Evolutionary conservation across 1,284 basidiomycete species (phyloP).

Genomic region (Grifola frondosa): DNA sequence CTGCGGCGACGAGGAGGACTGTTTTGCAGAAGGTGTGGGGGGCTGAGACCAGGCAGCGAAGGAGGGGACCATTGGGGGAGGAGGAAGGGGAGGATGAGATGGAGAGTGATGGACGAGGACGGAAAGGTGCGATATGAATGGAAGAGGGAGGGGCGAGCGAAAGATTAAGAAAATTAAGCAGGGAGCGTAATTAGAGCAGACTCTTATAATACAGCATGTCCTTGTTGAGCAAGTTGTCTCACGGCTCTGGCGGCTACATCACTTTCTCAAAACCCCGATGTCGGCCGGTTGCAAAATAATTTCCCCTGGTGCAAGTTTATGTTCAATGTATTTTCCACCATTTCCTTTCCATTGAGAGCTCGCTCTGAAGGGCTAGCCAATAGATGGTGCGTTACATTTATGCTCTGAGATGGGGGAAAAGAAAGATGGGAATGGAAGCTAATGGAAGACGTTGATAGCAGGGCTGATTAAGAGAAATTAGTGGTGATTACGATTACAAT

Average conservation of each 20-base stretch:
- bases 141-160: constrained; percentile 25
- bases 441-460: too few relatives aligned
- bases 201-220: constrained; percentile 32
- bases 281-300: constrained; percentile 27
- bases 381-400: too few relatives aligned
- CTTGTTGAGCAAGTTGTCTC: constrained; percentile 36
- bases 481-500: too few relatives aligned
- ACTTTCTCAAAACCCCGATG: constrained; percentile 28
- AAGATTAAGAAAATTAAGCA: constrained; percentile 33
- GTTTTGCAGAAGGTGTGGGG: constrained; percentile 27
- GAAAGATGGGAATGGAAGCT: too few relatives aligned
- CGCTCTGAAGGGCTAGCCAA: too few relatives aligned
- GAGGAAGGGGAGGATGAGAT: constrained; percentile 16
- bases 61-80: constrained; percentile 36
- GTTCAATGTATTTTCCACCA: too few relatives aligned
- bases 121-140: constrained; percentile 24
- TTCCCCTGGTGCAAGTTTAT: too few relatives aligned
- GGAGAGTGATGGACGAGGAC: constrained; percentile 19
- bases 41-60: constrained; percentile 29
- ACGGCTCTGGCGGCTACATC: constrained; percentile 30
- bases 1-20: constrained; percentile 21
- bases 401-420: too few relatives aligned
- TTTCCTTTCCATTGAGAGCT: too few relatives aligned
- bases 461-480: too few relatives aligned
- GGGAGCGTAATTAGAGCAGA: too few relatives aligned